Evolutionary conservation across 805 yeast genomes (phyloP).

Genomic region (Teunomyces aglyptinius): DNA sequence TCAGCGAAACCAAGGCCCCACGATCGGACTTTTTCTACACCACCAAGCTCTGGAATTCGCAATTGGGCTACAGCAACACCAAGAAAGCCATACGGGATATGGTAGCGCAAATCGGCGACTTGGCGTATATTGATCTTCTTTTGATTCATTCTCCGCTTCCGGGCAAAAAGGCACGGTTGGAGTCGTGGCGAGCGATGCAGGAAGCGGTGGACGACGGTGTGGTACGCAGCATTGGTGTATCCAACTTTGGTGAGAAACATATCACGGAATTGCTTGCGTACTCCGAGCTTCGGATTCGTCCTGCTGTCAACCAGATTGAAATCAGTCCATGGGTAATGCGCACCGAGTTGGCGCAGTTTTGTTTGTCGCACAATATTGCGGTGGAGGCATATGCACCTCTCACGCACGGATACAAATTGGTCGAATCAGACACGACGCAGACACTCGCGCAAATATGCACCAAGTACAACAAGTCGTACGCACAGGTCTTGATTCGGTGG

Average conservation of each 20-base stretch:
- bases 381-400: constrained; percentile 41
- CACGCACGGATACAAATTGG: constrained; percentile 32
- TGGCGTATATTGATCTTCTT: constrained; percentile 71
- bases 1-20: constrained; percentile 30
- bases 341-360: constrained; percentile 32
- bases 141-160: constrained; percentile 61
- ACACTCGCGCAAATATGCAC: constrained; percentile 27
- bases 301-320: constrained; percentile 52
- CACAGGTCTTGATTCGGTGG: constrained; percentile 51
- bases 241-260: constrained; percentile 60
- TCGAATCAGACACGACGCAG: constrained; percentile 21
- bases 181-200: constrained; percentile 55
- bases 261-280: constrained; percentile 51
- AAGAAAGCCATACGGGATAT: constrained; percentile 57
- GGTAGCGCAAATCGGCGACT: constrained; percentile 45
- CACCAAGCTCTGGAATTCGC: constrained; percentile 67
- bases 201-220: constrained; percentile 51
- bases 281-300: constrained; percentile 41
- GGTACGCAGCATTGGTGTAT: constrained; percentile 58
- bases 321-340: constrained; percentile 49
- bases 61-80: constrained; percentile 36
- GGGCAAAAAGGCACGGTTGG: constrained; percentile 41
- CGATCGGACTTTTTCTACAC: constrained; percentile 46
- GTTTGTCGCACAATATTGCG: constrained; percentile 22
- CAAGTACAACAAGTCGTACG: constrained; percentile 40